Evolutionary conservation across 805 yeast species (phyloP), one percentile per base, ranked within the genome.

Genomic region (Teunomyces cretensis): DNA sequence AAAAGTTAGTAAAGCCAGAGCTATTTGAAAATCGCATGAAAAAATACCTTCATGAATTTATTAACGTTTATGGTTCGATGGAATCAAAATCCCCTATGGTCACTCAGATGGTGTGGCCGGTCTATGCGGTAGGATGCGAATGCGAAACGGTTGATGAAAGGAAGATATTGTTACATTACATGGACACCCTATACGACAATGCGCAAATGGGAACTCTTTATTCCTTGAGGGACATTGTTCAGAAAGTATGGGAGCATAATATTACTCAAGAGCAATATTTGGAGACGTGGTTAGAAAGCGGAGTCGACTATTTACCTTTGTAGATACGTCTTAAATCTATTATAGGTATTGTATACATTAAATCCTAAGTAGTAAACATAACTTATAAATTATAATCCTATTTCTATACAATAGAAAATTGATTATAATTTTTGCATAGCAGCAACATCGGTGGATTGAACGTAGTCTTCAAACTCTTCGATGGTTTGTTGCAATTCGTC

Each of bases 401-500:
- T 49, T 53, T 45, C 56, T 56, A 57, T 58, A 57, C 60, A 57
- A 54, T 55, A 55, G 56, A 52, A 51, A 31, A 47, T 45, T 39
- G 38, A 46, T 84, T 89, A 92, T 78, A 92, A 81, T 80, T 92
- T 92, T 76, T 79, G 86, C 98, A 92, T 92, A 75, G 99, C 99
- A 75, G 96, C 96, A 73, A 94, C 74, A 75, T 94, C 99, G 57
- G 97, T 87, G 63, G 98, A 92, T 83, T 94, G 99, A 67, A 94
- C 97, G 80, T 90, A 95, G 80, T 94, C 99, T 82, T 94, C 99
- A 72, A 88, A 96, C 68, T 84, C 97, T 73, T 86, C 88, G 58
- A 83, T 79, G 50, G 64, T 64, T 56, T 74, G 76, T 77, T 87
- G 92, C 69, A 94, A 85, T 46, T 87, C 97, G 60, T 88, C 96